Percentiles rank a stretch among this genome's conserved stretches.
phyloP scores from a whole-genome alignment of 1,284 basidiomycete genomes.

The Ganoderma sinense region DNA sequence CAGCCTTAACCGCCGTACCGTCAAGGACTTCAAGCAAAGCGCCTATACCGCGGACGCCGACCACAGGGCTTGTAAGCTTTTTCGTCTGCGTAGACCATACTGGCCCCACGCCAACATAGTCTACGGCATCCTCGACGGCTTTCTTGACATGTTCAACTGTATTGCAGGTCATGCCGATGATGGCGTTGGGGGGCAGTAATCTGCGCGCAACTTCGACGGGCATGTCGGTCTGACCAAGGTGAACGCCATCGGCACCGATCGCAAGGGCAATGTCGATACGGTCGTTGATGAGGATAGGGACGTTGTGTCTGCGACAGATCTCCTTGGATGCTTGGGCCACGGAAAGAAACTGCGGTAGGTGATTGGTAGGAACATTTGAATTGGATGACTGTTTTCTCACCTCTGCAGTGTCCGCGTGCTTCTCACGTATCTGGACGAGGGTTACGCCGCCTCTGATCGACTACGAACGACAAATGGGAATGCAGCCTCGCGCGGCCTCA shows the following conservation, averaged over 20 bases:
- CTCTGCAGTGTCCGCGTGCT: conserved; percentile 80
- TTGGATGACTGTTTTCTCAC: conserved; percentile 45
- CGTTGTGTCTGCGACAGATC: conserved; percentile 82
- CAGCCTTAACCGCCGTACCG: conserved; percentile 69
- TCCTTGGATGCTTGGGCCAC: conserved; percentile 77
- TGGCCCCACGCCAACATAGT: conserved; percentile 90
- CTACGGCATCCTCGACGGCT: conserved; percentile 68
- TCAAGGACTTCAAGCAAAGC: conserved; percentile 70
- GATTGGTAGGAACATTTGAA: background rate
- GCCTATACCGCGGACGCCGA: conserved; percentile 74
- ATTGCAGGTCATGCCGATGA: conserved; percentile 88
- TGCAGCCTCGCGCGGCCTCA: conserved; percentile 3
- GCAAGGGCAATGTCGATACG: conserved; percentile 89
- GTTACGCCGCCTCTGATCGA: conserved; percentile 89
- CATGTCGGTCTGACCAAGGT: conserved; percentile 94
- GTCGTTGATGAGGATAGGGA: conserved; percentile 94
- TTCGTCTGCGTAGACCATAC: conserved; percentile 83
- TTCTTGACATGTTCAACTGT: conserved; percentile 67
- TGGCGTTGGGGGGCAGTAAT: conserved; percentile 73
- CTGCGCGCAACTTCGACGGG: conserved; percentile 73
- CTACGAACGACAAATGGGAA: conserved; percentile 45
- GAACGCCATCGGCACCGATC: conserved; percentile 81
- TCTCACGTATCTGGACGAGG: conserved; percentile 90
- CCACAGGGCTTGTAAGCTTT: conserved; percentile 62
- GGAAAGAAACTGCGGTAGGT: conserved; percentile 72